These are phyloP conservation scores for Naganishia friedmannii DNA, from an alignment of 768 basidiomycete genomes.

Conservation along the genomic window DNA sequence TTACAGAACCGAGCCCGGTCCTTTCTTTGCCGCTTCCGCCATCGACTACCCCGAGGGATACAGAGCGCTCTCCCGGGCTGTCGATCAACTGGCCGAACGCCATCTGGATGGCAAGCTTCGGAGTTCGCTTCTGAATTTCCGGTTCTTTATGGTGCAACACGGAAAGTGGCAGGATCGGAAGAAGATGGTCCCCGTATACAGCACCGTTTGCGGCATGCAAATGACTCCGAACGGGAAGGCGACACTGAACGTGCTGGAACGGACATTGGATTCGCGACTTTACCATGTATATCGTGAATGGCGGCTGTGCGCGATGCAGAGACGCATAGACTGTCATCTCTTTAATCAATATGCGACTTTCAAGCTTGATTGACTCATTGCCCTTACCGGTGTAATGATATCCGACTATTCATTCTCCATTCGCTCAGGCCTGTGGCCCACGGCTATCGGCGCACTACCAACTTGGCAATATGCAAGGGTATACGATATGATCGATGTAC, in stretches of 20 bases:
- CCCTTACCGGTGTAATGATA: too few relatives aligned
- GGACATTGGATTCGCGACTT: slow-evolving; percentile 9
- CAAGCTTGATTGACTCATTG: too few relatives aligned
- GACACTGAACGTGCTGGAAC: neutral
- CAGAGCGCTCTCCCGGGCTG: neutral
- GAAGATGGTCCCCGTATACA: slow-evolving; percentile 5
- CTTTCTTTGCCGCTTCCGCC: neutral
- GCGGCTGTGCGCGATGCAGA: neutral
- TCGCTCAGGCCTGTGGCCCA: too few relatives aligned
- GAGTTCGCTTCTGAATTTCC: neutral
- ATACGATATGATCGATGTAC: neutral
- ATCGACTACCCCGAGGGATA: neutral
- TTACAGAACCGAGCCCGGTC: neutral
- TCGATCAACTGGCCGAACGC: neutral
- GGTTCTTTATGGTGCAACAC: slow-evolving; percentile 6
- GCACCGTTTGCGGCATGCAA: neutral
- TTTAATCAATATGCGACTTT: too few relatives aligned
- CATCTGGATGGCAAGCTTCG: neutral
- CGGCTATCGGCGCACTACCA: too few relatives aligned
- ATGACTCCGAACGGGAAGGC: neutral
- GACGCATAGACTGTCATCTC: too few relatives aligned
- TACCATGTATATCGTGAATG: neutral
- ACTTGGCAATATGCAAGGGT: too few relatives aligned
- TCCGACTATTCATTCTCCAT: too few relatives aligned
- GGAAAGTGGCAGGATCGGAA: neutral